Evolutionary conservation across 2,329 filamentous ascomycete species (phyloP), one percentile per base, ranked within the genome.

Genomic region (Microthyrium microscopicum): DNA sequence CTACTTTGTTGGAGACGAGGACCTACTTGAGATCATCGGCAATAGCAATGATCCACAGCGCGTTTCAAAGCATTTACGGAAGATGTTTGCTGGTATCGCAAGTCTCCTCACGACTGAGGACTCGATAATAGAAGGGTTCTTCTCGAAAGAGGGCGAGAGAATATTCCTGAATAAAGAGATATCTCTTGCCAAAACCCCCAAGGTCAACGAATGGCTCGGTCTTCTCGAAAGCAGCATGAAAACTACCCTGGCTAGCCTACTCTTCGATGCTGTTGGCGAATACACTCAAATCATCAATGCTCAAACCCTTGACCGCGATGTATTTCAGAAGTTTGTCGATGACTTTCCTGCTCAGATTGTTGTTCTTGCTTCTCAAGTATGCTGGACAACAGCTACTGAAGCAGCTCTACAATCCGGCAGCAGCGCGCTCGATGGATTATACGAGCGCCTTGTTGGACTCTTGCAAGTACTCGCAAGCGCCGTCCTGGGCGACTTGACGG

Each of bases 1-100:
- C 64, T 99, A 99, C 62, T 99, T 98, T 47, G 91, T 99, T 36
- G 89, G 89, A 54, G 91, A 99, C 48, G 91, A 99, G 51, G 89
- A 99, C 56, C 62, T 99, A 37, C 67, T 99, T 17, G 89, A 99
- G 55, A 99, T 99, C 59, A 99, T 99, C 42, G 89, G 89, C 51
- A 99, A 99, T 55, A 95, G 87, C 60, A 94, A 94, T 49, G 89
- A 99, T 49, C 93, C 87, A 7, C 61, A 89, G 39, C 84, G 89
- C 35, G 91, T 98, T 44, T 83, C 89, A 26, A 98, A 98, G 55
- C 91, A 99, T 61, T 84, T 99, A 64, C 87, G 92, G 55, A 99
- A 99, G 65, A 99, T 99, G 89, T 99, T 99, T 63, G 89, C 91
- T 41, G 89, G 89, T 40, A 66, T 98, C 30, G 87, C 78, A 4